These are phyloP conservation scores for Cornus florida DNA, from an alignment of 148 eudicot species.

Conservation along the genomic window DNA sequence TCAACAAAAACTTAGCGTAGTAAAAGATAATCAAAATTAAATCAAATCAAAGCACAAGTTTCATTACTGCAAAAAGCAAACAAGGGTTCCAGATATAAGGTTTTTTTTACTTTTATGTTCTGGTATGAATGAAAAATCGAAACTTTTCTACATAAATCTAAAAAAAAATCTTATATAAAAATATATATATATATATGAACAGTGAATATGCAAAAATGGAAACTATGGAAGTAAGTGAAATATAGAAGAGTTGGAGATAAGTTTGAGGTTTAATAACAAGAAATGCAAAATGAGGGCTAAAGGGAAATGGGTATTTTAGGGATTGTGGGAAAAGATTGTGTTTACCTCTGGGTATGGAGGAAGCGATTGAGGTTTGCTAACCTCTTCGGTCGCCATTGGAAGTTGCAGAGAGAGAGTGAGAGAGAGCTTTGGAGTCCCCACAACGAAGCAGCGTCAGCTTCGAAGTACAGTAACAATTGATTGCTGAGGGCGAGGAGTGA, in stretches of 20 bases:
- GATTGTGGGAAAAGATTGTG: not conserved
- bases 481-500: not conserved
- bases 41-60: not conserved
- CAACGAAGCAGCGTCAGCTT: conserved; percentile 13
- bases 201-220: too few species aligned
- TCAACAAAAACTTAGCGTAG: too few species aligned
- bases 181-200: too few species aligned
- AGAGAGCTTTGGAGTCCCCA: conserved; percentile 1
- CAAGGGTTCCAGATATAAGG: not conserved
- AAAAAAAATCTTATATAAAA: too few species aligned
- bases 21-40: too few species aligned
- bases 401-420: conserved; percentile 14
- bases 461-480: conserved; percentile 6
- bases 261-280: not conserved
- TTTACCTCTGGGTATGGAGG: conserved; percentile 49
- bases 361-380: conserved; percentile 30
- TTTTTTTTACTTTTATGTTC: too few species aligned
- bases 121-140: not conserved
- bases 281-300: not conserved
- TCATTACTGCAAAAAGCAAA: not conserved
- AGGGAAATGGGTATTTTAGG: not conserved
- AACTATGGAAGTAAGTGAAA: not conserved
- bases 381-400: conserved; percentile 46
- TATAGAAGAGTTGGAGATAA: not conserved
- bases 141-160: too few species aligned